Evolutionary conservation across 1,284 basidiomycete species (phyloP), one percentile per base, ranked within the genome.

Genomic region (Melampsora americana): DNA sequence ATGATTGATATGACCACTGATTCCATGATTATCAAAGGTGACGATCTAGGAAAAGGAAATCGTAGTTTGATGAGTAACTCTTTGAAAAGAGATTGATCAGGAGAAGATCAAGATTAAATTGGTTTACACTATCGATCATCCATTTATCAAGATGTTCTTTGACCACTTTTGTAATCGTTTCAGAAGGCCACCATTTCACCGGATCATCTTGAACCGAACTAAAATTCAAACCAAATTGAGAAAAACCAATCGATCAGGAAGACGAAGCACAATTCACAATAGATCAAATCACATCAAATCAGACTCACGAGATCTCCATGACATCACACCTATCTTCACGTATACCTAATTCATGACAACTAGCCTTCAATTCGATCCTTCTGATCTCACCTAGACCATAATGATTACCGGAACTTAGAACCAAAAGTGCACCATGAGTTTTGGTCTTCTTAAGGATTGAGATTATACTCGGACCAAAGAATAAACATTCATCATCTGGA

Each of bases 1-100:
- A 83, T 99, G 95, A 83, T 99, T 99, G 0, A 92, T 90, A 81
- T 99, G 95, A 0, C 85, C 86, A 9, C 93, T 94, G 5, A 99
- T 86, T 0, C 96, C 95, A 3, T 82, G 79, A 0, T 83, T 78
- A 84, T 99, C 95, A 80, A 99, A 99, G 0, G 95, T 97, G 75
- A 99, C 84, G 72, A 99, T 89, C 91, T 95, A 80, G 12, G 28
- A 59, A 66, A 16, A 65, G 56, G 44, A 30, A 65, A 70, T 23
- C 35, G 42, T 39, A 48, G 23, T 42, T 53, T 66, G 32, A 66
- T 35, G 69, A 66, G 67, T 44, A 66, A 42, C 26, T 53, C n/a
- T n/a, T n/a, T n/a, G n/a, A n/a, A n/a, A n/a, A n/a, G 61, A 18
- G 69, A 44, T 39, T 73, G 30, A 62, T 42, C 28, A 30, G 11